Conservation (phyloP, 495 filamentous ascomycete genomes). For the Penicillium malachiteum region DNA sequence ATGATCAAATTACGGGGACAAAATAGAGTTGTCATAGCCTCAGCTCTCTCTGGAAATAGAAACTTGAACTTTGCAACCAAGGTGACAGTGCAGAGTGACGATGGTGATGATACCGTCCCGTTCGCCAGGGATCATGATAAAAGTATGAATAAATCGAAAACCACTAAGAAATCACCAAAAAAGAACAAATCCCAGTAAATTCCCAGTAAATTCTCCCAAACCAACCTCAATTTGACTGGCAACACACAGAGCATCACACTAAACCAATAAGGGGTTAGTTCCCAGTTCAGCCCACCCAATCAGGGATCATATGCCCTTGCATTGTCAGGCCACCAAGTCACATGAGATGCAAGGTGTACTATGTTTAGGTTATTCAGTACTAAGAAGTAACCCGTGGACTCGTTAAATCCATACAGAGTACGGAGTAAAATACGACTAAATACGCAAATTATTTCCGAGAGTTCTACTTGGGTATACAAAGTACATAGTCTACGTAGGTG, state of each 20-base stretch:
- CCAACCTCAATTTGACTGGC: neutral
- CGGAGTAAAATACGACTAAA: neutral
- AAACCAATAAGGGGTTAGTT: neutral
- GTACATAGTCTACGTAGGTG: too few species aligned
- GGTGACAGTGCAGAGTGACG: constrained; percentile 42
- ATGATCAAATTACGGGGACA: too few species aligned
- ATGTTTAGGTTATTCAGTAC: constrained; percentile 32
- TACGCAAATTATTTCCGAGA: too few species aligned
- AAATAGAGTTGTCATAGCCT: neutral
- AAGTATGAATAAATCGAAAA: neutral
- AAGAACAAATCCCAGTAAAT: neutral
- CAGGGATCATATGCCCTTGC: constrained; percentile 22
- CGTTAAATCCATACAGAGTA: too few species aligned
- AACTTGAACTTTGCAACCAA: constrained; percentile 4
- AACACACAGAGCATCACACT: neutral
- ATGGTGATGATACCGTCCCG: constrained; percentile 21
- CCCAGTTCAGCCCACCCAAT: constrained; percentile 20
- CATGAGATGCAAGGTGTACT: constrained; percentile 41
- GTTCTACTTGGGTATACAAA: too few species aligned
- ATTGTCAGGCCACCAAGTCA: constrained; percentile 34
- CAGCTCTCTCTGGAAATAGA: constrained; percentile 2
- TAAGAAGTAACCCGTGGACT: too few species aligned
- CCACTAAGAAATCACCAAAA: neutral
- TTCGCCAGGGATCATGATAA: constrained; percentile 11
- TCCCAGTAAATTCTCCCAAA: neutral